Percentiles rank a stretch among this genome's conserved stretches.
Evolutionary conservation across 2,329 filamentous ascomycete genomes (phyloP).

Genomic region (Penicillium sp.): DNA sequence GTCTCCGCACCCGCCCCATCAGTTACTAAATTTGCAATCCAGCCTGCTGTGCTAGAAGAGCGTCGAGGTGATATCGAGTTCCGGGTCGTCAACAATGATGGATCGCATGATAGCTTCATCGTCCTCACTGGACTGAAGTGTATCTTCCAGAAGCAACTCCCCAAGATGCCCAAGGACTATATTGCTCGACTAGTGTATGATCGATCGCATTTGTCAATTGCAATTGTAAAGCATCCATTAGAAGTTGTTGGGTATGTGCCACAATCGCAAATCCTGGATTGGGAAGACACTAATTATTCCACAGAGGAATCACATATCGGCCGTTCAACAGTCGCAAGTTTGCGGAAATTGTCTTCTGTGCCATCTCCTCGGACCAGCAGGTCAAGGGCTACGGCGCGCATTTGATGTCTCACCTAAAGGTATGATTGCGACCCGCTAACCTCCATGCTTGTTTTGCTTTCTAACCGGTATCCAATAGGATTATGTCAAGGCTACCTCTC

Average conservation of each 20-base stretch:
- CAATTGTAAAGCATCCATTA: constrained; percentile 93
- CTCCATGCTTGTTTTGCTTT: neutral
- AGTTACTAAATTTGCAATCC: constrained; percentile 23
- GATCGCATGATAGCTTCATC: constrained; percentile 81
- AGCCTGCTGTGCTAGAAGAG: constrained; percentile 91
- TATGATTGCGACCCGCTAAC: constrained; percentile 19
- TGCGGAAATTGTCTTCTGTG: constrained; percentile 98
- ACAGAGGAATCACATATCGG: constrained; percentile 89
- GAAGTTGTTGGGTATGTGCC: constrained; percentile 71
- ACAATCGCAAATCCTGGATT: neutral
- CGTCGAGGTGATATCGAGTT: constrained; percentile 94
- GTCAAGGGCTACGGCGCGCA: constrained; percentile 98
- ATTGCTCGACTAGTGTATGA: constrained; percentile 97
- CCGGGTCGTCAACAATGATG: constrained; percentile 96
- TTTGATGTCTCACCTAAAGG: constrained; percentile 95
- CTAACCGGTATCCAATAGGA: constrained; percentile 48
- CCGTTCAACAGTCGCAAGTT: constrained; percentile 91
- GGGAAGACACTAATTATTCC: constrained; percentile 11
- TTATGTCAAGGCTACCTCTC: constrained; percentile 94
- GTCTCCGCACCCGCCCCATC: constrained; percentile 1
- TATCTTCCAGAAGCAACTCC: constrained; percentile 97
- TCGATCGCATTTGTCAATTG: constrained; percentile 91
- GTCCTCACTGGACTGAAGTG: constrained; percentile 95
- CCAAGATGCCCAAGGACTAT: constrained; percentile 99
- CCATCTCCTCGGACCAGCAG: constrained; percentile 95